These are phyloP conservation scores for Teunomyces tritomae DNA, from an alignment of 805 yeast species.

Conservation along the genomic window DNA sequence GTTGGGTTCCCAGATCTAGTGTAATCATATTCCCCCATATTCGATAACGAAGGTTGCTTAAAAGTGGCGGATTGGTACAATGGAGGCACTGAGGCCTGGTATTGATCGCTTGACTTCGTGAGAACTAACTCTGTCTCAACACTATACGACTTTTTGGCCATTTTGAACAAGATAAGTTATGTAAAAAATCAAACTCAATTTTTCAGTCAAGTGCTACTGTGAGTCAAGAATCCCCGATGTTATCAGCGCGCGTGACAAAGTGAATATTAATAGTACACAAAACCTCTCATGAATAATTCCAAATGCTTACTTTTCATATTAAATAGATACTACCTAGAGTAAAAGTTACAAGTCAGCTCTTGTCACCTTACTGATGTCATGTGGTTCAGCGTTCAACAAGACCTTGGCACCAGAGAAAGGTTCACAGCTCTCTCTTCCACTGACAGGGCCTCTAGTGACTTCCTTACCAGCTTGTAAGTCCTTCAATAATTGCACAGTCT, in stretches of 20 bases:
- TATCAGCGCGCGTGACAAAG: conserved; percentile 4
- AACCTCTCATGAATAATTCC: background rate
- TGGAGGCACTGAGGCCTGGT: conserved; percentile 82
- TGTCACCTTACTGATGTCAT: conserved; percentile 66
- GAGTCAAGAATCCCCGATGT: conserved; percentile 2
- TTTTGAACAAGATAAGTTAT: background rate
- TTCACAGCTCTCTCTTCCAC: conserved; percentile 70
- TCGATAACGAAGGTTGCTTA: conserved; percentile 68
- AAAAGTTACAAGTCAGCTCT: conserved; percentile 59
- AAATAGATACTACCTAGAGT: conserved; percentile 1
- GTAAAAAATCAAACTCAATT: background rate
- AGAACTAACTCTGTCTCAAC: conserved; percentile 71
- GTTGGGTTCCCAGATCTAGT: conserved; percentile 96
- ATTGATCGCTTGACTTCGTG: conserved; percentile 60
- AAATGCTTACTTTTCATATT: background rate
- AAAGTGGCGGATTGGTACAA: conserved; percentile 93
- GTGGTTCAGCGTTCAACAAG: conserved; percentile 59
- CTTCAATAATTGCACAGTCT: conserved; percentile 58
- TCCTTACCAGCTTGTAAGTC: conserved; percentile 62
- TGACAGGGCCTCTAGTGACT: conserved; percentile 66
- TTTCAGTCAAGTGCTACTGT: background rate
- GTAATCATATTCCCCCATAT: conserved; percentile 72
- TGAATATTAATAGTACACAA: background rate
- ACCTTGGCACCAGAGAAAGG: conserved; percentile 70
- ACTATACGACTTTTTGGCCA: conserved; percentile 38